Evolutionary conservation across 78 protist species (phyloP), one percentile per base, ranked within the genome.

Genomic region (Reticulomyxa filosa): DNA sequence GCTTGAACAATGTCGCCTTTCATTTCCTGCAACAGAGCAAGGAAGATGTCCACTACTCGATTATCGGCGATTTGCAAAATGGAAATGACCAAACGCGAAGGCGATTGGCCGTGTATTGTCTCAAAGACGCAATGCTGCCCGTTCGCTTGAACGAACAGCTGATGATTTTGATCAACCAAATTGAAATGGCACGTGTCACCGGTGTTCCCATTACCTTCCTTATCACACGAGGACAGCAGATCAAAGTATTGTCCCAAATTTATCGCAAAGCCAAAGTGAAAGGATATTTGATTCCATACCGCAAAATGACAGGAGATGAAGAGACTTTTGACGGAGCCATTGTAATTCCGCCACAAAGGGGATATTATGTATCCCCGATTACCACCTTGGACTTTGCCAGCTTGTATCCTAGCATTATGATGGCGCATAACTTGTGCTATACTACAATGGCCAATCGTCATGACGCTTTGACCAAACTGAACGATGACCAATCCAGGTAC

Each of bases 361-460:
- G 94, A 48, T 46, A 63, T 57, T 36, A 70, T 53, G 11, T 2
- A 6, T 67, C 65, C 29, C 98, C 99, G 17, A 83, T 97, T 10
- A 85, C 96, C 20, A 90, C 98, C 0, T 83, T 97, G 46, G 99
- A 97, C 73, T 97, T 97, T 66, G 73, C 96, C 8, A 82, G 93
- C 55, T 88, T 97, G 50, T 97, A 97, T 74, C 99, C 99, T 23
- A 91, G 98, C 6, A 97, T 97, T 70, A 97, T 97, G 99, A 90
- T 92, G 88, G 97, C 99, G 7, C 97, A 94, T 72, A 97, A 97
- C 70, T 81, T 94, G 29, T 94, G 98, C 75, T 94, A 96, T 63
- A 73, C 97, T 3, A 96, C 99, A 1, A 78, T 88, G 5, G 20
- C 89, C 29, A 27, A 55, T 56, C 22, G 74, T 51, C 7, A 61